Evolutionary conservation across 257 asterid genomes (phyloP), one percentile per base, ranked within the genome.

Genomic region (Eucommia ulmoides): DNA sequence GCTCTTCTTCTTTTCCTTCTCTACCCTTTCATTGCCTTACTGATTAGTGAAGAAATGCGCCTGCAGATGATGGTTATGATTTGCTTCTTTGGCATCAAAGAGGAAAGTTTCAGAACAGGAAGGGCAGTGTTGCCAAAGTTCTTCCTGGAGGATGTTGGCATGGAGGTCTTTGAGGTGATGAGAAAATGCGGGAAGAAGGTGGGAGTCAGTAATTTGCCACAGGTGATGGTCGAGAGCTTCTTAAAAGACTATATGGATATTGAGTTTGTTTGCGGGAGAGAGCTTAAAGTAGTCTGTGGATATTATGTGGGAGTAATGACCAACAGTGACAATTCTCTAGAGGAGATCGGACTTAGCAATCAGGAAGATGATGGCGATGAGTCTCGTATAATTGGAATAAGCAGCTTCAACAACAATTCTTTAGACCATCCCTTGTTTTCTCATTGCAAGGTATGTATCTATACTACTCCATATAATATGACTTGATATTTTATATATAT

Each of bases 211-310:
- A 51, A 66, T 54, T 53, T 74, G 69, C 81, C 81, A 18, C 60
- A 9, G 17, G 72, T 69, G 18, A 74, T 74, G 81, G 58, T 73
- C 24, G 81, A 74, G 54, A 56, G 74, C 33, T 69, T 74, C 56
- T 45, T 74, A 66, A 52, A 17, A 20, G 77, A 74, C 46, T 74
- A 66, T 54, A 49, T 74, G 50, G 69, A 64, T 8, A 16, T 69
- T 2, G 66, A 69, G 41, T 50, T 41, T 41, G 72, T 69, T 3
- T 47, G 56, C 20, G 74, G 77, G 5, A 70, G 66, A 50, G 73
- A 63, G 2, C 22, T 74, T 25, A 59, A 48, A 23, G 59, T 62
- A 19, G 25, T 50, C 18, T 11, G 56, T 49, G 81, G 81, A 9
- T 69, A 63, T 51, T 69, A 59, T 51, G 22, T 74, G 41, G 77